phyloP scores from a whole-genome alignment of 1,139 yeast species.

The Nakaseomyces uthaithaninus region DNA sequence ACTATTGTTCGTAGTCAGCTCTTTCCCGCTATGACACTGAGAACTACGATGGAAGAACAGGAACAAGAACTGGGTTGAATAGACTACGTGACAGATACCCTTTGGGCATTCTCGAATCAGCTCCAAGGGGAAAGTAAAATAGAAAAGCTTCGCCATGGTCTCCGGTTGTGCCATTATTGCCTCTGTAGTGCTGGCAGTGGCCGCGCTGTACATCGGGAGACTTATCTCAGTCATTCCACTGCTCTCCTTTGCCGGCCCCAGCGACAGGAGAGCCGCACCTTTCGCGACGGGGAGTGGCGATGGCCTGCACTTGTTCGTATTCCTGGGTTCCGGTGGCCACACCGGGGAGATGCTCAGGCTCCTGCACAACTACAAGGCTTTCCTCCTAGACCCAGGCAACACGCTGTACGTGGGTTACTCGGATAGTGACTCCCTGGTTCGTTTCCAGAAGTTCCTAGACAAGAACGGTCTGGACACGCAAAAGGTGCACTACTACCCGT shows the following conservation, averaged over 20 bases:
- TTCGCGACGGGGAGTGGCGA: constrained; percentile 4
- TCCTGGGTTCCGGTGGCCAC: constrained; percentile 87
- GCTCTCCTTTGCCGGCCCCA: constrained; percentile 13
- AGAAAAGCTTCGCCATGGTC: not conserved
- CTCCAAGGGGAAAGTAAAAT: not conserved
- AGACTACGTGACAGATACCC: too few species aligned
- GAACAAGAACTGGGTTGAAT: too few species aligned
- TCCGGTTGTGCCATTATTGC: not conserved
- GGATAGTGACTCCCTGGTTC: constrained; percentile 20
- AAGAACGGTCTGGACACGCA: constrained; percentile 15
- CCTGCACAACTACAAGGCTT: constrained; percentile 36
- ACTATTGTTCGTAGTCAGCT: too few species aligned
- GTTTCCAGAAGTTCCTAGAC: constrained; percentile 36
- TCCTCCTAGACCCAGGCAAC: constrained; percentile 22
- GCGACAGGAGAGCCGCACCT: not conserved
- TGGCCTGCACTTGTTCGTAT: constrained; percentile 35
- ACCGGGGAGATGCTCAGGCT: constrained; percentile 89
- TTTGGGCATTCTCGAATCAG: not conserved
- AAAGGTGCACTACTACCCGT: constrained; percentile 31
- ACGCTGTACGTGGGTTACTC: constrained; percentile 29
- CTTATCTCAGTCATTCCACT: constrained; percentile 11
- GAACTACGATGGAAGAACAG: too few species aligned
- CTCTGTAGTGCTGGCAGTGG: constrained; percentile 8
- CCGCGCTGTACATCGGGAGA: constrained; percentile 11
- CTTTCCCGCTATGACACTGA: too few species aligned